phyloP scores from a whole-genome alignment of 768 basidiomycete genomes.

The Fibroporia radiculosa region DNA sequence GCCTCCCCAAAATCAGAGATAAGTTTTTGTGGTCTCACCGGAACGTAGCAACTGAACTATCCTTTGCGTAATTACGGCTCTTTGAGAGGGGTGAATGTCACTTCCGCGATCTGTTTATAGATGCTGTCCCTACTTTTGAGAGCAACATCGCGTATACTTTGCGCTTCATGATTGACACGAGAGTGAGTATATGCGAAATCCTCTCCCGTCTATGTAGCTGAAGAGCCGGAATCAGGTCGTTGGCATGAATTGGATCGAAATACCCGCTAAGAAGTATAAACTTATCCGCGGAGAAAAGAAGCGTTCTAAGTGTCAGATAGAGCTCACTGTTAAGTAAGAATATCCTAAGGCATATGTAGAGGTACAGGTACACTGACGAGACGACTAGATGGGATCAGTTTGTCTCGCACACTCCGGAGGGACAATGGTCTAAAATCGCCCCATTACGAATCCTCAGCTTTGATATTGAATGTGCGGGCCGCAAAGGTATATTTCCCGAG shows the following conservation, averaged over 20 bases:
- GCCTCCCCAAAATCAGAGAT: constrained; percentile 88
- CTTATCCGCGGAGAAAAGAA: constrained; percentile 49
- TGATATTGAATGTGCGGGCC: constrained; percentile 98
- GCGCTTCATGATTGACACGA: constrained; percentile 97
- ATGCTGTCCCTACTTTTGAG: constrained; percentile 69
- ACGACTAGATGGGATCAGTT: constrained; percentile 82
- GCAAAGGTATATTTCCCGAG: constrained; percentile 97
- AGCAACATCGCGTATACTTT: constrained; percentile 89
- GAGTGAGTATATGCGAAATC: constrained; percentile 38
- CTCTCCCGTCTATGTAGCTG: constrained; percentile 1
- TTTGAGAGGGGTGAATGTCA: constrained; percentile 49
- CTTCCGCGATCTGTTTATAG: constrained; percentile 38
- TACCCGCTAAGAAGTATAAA: constrained; percentile 76
- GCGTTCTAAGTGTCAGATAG: constrained; percentile 83
- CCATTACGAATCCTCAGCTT: constrained; percentile 93
- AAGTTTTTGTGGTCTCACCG: constrained; percentile 37
- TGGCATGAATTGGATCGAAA: constrained; percentile 99
- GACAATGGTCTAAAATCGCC: constrained; percentile 85
- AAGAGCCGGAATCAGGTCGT: constrained; percentile 50
- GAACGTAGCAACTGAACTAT: constrained; percentile 5
- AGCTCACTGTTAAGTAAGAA: constrained; percentile 66
- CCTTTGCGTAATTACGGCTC: constrained; percentile 26
- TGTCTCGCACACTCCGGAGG: constrained; percentile 88
- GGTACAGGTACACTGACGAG: background rate
- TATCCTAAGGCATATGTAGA: background rate